Evolutionary conservation across 2,329 filamentous ascomycete genomes (phyloP), one percentile per base, ranked within the genome.

Genomic region (Xylaria sp.): DNA sequence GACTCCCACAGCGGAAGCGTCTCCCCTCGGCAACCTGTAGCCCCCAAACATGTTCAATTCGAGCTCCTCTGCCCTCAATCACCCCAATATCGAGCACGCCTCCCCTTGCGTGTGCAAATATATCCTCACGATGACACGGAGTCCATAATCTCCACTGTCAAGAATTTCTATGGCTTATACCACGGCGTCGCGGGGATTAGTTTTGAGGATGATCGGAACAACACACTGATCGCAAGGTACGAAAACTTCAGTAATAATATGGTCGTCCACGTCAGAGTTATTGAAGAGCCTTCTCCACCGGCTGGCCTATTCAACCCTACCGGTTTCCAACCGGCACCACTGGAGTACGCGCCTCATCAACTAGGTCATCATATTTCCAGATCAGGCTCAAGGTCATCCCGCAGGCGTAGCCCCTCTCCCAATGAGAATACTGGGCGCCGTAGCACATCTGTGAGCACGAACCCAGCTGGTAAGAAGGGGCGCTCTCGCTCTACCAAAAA

Each of bases 81-180:
- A 39, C 89, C 89, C 70, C 88, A 91, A 78, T 89, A 88, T 75
- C 89, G 89, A 75, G 92, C 91, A 82, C 90, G 92, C 78, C 85
- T 94, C 74, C 92, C 92, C n/a, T 91, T 95, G 89, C 87, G 92
- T 77, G 92, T 95, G 63, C 92, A 97, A 78, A 98, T 99, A 75
- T 97, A 92, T 78, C 93, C 93, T 56, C 94, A 98, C 81, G 96
- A 99, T 84, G 94, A 93, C 62, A 98, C 95, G 25, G 95, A 98
- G 79, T 98, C 94, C 44, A 99, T 99, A 83, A 93, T 98, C 73
- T 96, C 94, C 15, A 98, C 96, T 1, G 95, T 98, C 78, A 98
- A 97, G 87, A 98, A 98, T 85, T 98, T 98, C 84, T 98, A 97
- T 80, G 96, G 96, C 70, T 88, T 99, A 74, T 98, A 98, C 80